These are phyloP conservation scores for Syzygium aqueum DNA, from an alignment of 345 rosid genomes.

Conservation along the genomic window DNA sequence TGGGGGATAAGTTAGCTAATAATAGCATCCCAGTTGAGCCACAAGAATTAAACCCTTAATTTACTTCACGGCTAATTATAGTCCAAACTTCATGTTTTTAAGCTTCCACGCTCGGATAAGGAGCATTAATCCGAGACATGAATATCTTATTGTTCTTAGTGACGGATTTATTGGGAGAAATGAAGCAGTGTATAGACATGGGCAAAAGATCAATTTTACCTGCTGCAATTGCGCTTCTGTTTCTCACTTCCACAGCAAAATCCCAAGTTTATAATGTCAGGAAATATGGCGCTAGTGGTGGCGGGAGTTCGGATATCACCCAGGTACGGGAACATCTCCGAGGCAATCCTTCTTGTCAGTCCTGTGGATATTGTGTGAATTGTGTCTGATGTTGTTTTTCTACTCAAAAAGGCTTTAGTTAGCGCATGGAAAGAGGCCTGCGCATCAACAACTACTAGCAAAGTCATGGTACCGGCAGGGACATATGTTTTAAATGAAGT, in stretches of 20 bases:
- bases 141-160: background rate
- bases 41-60: background rate
- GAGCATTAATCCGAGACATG: background rate
- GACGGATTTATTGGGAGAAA: background rate
- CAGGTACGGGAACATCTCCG: background rate
- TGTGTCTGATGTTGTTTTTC: background rate
- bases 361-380: background rate
- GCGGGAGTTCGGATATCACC: conserved; percentile 7
- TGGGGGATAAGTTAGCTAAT: background rate
- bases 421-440: conserved; percentile 48
- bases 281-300: conserved; percentile 24
- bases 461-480: conserved; percentile 34
- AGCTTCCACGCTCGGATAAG: background rate
- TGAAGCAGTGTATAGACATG: background rate
- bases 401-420: conserved; percentile 12
- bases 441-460: conserved; percentile 17
- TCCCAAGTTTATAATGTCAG: conserved; percentile 11
- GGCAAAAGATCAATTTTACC: background rate
- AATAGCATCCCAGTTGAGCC: background rate
- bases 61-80: background rate
- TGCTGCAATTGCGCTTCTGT: background rate
- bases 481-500: conserved; percentile 11
- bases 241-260: background rate
- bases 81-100: background rate
- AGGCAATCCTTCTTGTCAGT: background rate